These are phyloP conservation scores for Arachis monticola DNA, from an alignment of 331 rosid species.

Conservation along the genomic window DNA sequence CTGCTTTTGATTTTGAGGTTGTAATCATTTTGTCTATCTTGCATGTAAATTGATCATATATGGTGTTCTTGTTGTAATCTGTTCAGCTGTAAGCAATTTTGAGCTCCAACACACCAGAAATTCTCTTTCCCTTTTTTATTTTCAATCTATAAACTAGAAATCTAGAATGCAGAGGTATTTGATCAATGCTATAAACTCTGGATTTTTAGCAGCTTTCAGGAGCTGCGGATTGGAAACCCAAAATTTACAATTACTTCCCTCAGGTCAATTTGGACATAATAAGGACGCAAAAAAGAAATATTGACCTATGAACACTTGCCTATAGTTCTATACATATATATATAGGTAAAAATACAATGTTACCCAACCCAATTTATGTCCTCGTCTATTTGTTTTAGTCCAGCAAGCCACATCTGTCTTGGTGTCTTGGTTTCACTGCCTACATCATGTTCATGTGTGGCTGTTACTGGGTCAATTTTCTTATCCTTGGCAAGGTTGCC, in stretches of 20 bases:
- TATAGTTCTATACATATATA: background rate
- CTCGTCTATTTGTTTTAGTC: conserved; percentile 71
- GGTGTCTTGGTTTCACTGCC: conserved; percentile 49
- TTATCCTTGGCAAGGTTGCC: conserved; percentile 53
- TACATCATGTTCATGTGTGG: conserved; percentile 42
- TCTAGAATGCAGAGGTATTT: background rate
- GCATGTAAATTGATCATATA: conserved; percentile 4
- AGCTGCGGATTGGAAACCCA: conserved; percentile 3
- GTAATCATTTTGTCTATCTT: background rate
- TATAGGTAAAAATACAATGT: background rate
- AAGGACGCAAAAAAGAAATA: background rate
- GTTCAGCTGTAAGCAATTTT: conserved; percentile 5
- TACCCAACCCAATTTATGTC: conserved; percentile 85
- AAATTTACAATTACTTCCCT: conserved; percentile 13
- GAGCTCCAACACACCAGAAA: background rate
- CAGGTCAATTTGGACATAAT: conserved; percentile 18
- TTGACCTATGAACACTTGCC: conserved; percentile 3
- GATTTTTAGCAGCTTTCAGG: background rate
- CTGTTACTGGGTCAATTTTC: conserved; percentile 47
- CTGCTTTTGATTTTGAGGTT: background rate
- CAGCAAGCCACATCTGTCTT: conserved; percentile 76
- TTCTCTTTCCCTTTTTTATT: background rate
- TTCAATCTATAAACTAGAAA: background rate
- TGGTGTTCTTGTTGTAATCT: background rate
- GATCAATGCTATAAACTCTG: background rate